Evolutionary conservation across 192 early-diverging fungal genomes (phyloP), one percentile per base, ranked within the genome.

Genomic region (Podila epigama): DNA sequence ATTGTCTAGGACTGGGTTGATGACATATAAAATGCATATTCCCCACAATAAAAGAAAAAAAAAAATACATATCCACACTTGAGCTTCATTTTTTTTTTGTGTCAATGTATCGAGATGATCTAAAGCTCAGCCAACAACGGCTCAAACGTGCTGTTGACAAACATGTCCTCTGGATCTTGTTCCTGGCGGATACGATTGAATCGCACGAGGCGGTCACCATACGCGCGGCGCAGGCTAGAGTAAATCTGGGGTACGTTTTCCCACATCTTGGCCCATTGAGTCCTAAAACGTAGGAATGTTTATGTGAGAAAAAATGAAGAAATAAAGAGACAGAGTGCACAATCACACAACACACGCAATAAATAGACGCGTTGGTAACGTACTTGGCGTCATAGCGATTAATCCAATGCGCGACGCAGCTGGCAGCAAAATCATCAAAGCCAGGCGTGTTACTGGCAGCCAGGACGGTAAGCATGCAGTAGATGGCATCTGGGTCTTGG

Each of bases 261-360:
- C 71, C 68, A 81, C 33, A 58, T 13, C 60, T 75, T 75, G 22
- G 67, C 28, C 80, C 70, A 81, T 28, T 80, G 79, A 0, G 69
- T 64, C 32, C 79, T 80, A 68, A n/a, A n/a, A n/a, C n/a, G n/a
- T n/a, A n/a, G n/a, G n/a, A n/a, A n/a, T n/a, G n/a, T n/a, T n/a
- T n/a, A n/a, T n/a, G n/a, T n/a, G n/a, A n/a, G n/a, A 28, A 32
- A 28, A 4, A 44, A 15, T 39, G 25, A 77, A 53, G 63, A 57
- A 20, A 68, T 3, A 8, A 34, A 20, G 29, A n/a, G 35, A 10
- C 10, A 51, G 28, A 15, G n/a, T n/a, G n/a, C n/a, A n/a, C n/a
- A n/a, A n/a, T n/a, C n/a, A n/a, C n/a, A n/a, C n/a, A n/a, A n/a
- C n/a, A n/a, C n/a, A n/a, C n/a, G n/a, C n/a, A n/a, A n/a, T n/a